Conservation (phyloP, 2,329 filamentous ascomycete genomes). For the Fusarium humuli region DNA sequence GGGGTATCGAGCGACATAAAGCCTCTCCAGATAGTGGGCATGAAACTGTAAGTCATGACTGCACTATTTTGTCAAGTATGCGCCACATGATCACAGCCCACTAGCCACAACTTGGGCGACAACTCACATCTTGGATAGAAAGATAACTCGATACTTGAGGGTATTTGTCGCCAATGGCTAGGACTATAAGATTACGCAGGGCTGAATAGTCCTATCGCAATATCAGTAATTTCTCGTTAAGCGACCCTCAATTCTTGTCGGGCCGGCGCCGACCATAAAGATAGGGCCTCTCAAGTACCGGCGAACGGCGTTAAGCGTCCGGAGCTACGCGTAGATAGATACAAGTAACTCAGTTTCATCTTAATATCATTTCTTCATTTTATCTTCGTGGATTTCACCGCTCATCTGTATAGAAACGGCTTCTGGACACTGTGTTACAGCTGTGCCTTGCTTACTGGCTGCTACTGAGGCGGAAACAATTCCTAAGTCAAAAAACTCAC, state of each 20-base stretch:
- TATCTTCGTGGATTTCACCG: neutral
- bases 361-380: neutral
- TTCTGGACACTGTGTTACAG: neutral
- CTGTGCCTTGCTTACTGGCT: neutral
- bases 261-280: slow-evolving; percentile 21
- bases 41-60: neutral
- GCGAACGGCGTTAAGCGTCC: slow-evolving; percentile 29
- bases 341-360: neutral
- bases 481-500: slow-evolving; percentile 4
- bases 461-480: neutral
- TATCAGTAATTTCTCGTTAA: neutral
- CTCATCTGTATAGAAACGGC: slow-evolving; percentile 5
- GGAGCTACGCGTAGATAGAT: slow-evolving; percentile 15
- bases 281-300: slow-evolving; percentile 8
- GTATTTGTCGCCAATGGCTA: neutral
- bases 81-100: slow-evolving; percentile 9
- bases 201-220: neutral
- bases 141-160: neutral
- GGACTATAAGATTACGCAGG: neutral
- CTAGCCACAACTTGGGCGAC: slow-evolving; percentile 8
- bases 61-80: slow-evolving; percentile 19
- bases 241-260: neutral
- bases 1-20: slow-evolving; percentile 36
- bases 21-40: neutral
- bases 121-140: neutral